Conservation (phyloP, 1,139 yeast species). For the Arxiozyma bovina region DNA sequence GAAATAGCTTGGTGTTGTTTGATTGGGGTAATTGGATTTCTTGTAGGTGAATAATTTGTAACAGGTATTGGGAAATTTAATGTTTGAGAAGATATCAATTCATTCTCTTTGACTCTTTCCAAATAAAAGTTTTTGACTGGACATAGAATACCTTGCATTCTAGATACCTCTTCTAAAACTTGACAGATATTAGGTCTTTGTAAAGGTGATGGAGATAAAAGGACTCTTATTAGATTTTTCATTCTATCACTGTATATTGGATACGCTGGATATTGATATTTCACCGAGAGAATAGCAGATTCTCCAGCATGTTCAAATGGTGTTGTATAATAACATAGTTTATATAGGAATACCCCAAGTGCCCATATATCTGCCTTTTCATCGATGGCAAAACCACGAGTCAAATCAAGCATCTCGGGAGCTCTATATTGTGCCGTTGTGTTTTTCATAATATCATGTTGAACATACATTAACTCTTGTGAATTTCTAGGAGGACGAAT, state of each 20-base stretch:
- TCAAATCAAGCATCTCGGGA: slow-evolving; percentile 74
- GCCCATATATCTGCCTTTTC: slow-evolving; percentile 82
- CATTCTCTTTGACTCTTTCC: slow-evolving; percentile 14
- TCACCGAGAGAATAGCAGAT: slow-evolving; percentile 60
- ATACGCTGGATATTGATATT: slow-evolving; percentile 47
- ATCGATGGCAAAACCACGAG: slow-evolving; percentile 58
- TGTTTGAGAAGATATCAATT: not conserved
- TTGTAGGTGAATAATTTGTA: not conserved
- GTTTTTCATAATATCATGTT: slow-evolving; percentile 61
- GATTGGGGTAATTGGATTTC: not conserved
- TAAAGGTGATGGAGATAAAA: slow-evolving; percentile 61
- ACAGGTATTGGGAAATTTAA: not conserved
- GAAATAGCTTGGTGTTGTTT: not conserved
- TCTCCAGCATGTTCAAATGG: slow-evolving; percentile 72
- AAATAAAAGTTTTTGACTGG: slow-evolving; percentile 37
- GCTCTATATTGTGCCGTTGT: slow-evolving; percentile 78
- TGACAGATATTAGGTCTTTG: slow-evolving; percentile 67
- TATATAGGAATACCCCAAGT: slow-evolving; percentile 65
- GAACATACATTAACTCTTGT: slow-evolving; percentile 50
- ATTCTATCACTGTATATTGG: slow-evolving; percentile 42
- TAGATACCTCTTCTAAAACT: slow-evolving; percentile 56
- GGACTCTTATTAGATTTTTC: slow-evolving; percentile 52
- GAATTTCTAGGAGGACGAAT: slow-evolving; percentile 56
- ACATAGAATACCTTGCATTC: slow-evolving; percentile 46
- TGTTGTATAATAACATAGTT: slow-evolving; percentile 68